Base-by-base conservation (phyloP, 495 filamentous ascomycete genomes). In the Chaetomium cochliodes region DNA sequence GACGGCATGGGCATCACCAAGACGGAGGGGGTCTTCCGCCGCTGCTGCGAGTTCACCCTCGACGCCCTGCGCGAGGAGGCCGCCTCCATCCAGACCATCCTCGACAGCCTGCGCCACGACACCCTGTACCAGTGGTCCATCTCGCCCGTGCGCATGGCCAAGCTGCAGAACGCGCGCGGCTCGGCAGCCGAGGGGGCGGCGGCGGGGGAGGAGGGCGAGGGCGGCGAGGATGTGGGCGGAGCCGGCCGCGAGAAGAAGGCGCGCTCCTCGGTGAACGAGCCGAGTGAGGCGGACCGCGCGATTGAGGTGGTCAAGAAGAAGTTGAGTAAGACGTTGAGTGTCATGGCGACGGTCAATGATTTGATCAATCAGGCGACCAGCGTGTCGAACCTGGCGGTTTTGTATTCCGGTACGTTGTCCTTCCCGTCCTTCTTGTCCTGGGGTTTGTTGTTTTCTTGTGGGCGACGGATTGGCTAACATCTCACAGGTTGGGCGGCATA, bases 11-110 rank as follows among this genome's bases (percentile, higher is more conserved):
- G 94, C 23, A 91, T 97, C 67, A 96, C 92, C 39, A 90, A 89
- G 69, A 97, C 92, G 0, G 94, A 98, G 77, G 94, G 94, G 9
- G 91, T 97, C 2, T 98, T 97, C 79, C 86, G 93, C 13, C 84
- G 94, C 25, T 98, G 96, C 75, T 98, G 96, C 76, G 96, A 98
- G 74, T 97, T 98, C 71, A 98, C 93, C 0, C 84, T 98, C 6
- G 92, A 97, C 66, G 92, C 96, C 18, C 81, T 98, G 37, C 87
- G 96, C 13, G 88, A 96, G 70, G 94, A 98, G 75, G 88, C 87
- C 0, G 96, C 96, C 68, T 92, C 88, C 68, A 98, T 98, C 74
- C 96, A 94, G 91, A 97, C 93, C 5, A 93, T 98, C 51, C 84
- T 98, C 0, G 93, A 97, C 69, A 94, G 97, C 30, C 82, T 98